phyloP scores from a whole-genome alignment of 768 basidiomycete genomes.

The Obba rivulosa region DNA sequence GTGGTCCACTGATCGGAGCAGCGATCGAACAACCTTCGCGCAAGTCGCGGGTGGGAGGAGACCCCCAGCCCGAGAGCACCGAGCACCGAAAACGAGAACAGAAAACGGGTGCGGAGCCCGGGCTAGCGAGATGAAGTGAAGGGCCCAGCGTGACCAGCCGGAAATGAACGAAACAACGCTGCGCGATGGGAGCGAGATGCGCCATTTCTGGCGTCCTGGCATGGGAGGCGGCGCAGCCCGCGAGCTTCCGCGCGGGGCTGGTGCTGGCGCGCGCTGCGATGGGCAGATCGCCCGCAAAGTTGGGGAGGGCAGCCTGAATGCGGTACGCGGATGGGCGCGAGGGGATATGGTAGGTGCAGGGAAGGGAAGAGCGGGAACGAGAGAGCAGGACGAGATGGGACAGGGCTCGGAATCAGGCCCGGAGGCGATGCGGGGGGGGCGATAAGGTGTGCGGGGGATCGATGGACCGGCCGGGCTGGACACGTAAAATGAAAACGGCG shows the following conservation, averaged over 20 bases:
- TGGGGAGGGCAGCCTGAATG: constrained; percentile 1
- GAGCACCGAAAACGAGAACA: constrained; percentile 7
- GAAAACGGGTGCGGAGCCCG: constrained; percentile 1
- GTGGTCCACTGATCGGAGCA: not conserved
- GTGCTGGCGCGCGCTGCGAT: not conserved
- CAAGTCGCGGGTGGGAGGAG: no score
- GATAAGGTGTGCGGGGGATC: constrained; percentile 5
- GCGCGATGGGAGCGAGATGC: constrained; percentile 22
- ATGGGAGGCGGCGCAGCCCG: no score
- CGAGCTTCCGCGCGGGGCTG: no score
- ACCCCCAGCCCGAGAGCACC: not conserved
- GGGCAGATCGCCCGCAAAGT: constrained; percentile 2
- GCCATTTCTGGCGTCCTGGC: constrained; percentile 10
- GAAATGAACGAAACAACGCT: constrained; percentile 37
- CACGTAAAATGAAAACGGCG: constrained; percentile 2
- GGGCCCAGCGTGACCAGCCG: not conserved
- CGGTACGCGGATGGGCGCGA: not conserved
- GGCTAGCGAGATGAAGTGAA: constrained; percentile 2
- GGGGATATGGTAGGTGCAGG: constrained; percentile 6
- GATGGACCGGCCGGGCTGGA: constrained; percentile 4
- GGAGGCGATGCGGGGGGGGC: not conserved
- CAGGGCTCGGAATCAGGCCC: not conserved
- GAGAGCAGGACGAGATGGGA: constrained; percentile 3
- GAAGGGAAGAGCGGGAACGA: constrained; percentile 4
- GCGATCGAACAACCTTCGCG: no score